Percentiles rank a stretch among this genome's conserved stretches.
phyloP scores from a whole-genome alignment of 805 yeast genomes.

The Scheffersomyces lignosus region DNA sequence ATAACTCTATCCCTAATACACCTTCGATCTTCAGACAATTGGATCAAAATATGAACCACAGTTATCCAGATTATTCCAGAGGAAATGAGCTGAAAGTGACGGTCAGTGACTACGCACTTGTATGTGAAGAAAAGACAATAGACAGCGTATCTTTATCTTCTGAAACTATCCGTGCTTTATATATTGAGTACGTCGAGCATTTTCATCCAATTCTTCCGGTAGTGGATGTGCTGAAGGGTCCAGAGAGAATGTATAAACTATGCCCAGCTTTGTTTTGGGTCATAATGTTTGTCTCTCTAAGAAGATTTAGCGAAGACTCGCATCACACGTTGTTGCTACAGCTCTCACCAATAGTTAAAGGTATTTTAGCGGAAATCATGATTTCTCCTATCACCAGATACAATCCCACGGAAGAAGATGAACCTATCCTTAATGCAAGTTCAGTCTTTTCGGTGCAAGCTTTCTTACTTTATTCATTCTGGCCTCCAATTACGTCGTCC shows the following conservation, averaged over 20 bases:
- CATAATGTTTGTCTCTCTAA: conserved; percentile 76
- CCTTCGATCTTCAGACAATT: conserved; percentile 21
- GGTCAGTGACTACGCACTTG: conserved; percentile 37
- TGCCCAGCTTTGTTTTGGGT: conserved; percentile 96
- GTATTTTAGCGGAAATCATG: conserved; percentile 80
- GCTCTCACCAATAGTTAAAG: conserved; percentile 69
- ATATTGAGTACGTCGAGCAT: conserved; percentile 64
- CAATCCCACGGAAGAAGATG: conserved; percentile 74
- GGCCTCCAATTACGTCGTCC: conserved; percentile 97
- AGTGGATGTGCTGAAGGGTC: conserved; percentile 78
- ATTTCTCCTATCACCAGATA: conserved; percentile 88
- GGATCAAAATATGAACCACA: neutral
- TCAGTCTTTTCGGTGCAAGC: conserved; percentile 96
- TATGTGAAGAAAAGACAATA: conserved; percentile 66
- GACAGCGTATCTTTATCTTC: conserved; percentile 67
- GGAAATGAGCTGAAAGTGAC: neutral
- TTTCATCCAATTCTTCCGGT: conserved; percentile 89
- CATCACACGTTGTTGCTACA: conserved; percentile 50
- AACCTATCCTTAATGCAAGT: conserved; percentile 82
- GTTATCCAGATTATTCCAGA: neutral
- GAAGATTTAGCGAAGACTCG: conserved; percentile 41
- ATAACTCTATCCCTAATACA: conserved; percentile 28
- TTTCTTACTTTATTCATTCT: conserved; percentile 77
- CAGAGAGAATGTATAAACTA: conserved; percentile 72
- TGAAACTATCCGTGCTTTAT: conserved; percentile 61